These are phyloP conservation scores for Thozetella sp. DNA, from an alignment of 495 filamentous ascomycete genomes.

Conservation along the genomic window DNA sequence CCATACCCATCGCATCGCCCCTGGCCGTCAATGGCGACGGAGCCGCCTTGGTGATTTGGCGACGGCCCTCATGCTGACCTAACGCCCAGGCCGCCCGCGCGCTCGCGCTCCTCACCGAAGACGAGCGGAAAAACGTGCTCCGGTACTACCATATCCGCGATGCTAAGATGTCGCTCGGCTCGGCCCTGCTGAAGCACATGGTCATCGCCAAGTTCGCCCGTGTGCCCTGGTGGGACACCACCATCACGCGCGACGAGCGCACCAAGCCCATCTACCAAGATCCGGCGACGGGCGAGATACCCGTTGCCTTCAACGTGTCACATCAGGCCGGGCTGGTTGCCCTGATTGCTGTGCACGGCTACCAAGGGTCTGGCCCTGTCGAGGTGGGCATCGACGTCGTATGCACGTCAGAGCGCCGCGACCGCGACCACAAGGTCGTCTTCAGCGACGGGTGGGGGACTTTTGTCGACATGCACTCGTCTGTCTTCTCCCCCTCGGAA, in stretches of 20 bases:
- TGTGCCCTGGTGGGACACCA: constrained; percentile 67
- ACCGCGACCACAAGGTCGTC: constrained; percentile 49
- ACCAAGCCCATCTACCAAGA: constrained; percentile 61
- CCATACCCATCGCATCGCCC: too few species aligned
- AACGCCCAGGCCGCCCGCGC: constrained; percentile 49
- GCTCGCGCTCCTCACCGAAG: constrained; percentile 55
- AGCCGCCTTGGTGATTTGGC: too few species aligned
- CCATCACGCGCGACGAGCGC: constrained; percentile 57
- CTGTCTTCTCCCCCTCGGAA: constrained; percentile 65
- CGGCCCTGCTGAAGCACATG: constrained; percentile 77
- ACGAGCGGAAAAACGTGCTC: constrained; percentile 51
- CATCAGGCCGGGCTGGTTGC: constrained; percentile 83
- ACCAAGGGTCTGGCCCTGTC: constrained; percentile 18
- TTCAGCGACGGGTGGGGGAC: constrained; percentile 55
- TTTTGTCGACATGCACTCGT: constrained; percentile 78
- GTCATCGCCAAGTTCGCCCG: constrained; percentile 62
- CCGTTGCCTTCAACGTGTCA: constrained; percentile 82
- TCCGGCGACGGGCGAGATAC: constrained; percentile 20
- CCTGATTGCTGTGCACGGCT: constrained; percentile 41
- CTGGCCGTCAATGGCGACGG: too few species aligned
- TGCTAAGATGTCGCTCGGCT: constrained; percentile 71
- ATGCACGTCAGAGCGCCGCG: constrained; percentile 69
- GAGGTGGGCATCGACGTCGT: constrained; percentile 72
- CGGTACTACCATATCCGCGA: constrained; percentile 63
- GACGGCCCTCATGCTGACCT: constrained; percentile 5